Evolutionary conservation across 1,284 basidiomycete species (phyloP).

Genomic region (Farysia itapuensis): DNA sequence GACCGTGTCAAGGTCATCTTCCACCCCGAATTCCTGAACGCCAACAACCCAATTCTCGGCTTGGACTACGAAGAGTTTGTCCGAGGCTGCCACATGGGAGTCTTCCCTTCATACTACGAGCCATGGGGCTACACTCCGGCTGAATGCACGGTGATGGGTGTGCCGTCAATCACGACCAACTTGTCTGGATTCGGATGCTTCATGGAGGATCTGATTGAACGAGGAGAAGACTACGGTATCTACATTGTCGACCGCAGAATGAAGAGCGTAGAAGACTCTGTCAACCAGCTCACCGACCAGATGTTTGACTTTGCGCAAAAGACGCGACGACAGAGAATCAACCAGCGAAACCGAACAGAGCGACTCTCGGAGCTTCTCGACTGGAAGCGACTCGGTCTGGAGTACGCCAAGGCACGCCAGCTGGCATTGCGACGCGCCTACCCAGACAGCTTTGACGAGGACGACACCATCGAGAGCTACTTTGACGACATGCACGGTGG

Average conservation of each 20-base stretch:
- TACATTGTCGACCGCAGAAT: slow-evolving; percentile 92
- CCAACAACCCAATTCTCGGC: slow-evolving; percentile 94
- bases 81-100: slow-evolving; percentile 92
- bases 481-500: slow-evolving; percentile 67
- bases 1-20: slow-evolving; percentile 96
- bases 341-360: slow-evolving; percentile 96
- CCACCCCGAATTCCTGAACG: slow-evolving; percentile 97
- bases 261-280: slow-evolving; percentile 87
- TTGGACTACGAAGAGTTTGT: slow-evolving; percentile 99
- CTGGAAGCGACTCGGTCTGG: slow-evolving; percentile 96
- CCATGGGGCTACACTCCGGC: slow-evolving; percentile 80
- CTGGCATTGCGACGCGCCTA: slow-evolving; percentile 89
- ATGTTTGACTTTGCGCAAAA: slow-evolving; percentile 71
- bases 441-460: slow-evolving; percentile 79
- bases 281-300: slow-evolving; percentile 66
- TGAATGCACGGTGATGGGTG: slow-evolving; percentile 80
- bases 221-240: slow-evolving; percentile 64
- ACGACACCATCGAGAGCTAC: slow-evolving; percentile 67
- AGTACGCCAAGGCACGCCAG: slow-evolving; percentile 93
- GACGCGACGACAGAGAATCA: slow-evolving; percentile 93
- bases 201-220: slow-evolving; percentile 98
- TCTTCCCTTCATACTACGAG: slow-evolving; percentile 93
- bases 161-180: slow-evolving; percentile 95
- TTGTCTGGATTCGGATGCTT: slow-evolving; percentile 96
- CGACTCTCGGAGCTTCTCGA: slow-evolving; percentile 75